Evolutionary conservation across 2,329 filamentous ascomycete genomes (phyloP), one percentile per base, ranked within the genome.

Genomic region (Cercospora sp.): DNA sequence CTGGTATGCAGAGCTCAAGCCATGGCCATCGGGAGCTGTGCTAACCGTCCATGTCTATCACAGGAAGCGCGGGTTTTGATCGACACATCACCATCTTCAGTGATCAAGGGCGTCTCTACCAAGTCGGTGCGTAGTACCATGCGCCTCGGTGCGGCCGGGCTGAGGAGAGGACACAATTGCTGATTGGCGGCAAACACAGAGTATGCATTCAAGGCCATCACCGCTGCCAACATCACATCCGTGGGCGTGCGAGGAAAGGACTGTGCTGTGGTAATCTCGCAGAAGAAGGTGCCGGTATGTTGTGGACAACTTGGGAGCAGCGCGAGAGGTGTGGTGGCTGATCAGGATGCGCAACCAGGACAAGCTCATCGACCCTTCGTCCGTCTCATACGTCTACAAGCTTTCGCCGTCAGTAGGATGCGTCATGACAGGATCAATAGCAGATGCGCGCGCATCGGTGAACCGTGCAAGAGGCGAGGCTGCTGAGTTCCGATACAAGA

Each of bases 151-250:
- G 21, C 34, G 7, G 59, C 7, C n/a, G 64, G 18, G 40, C 43
- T 16, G 63, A 65, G 28, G 37, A 30, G 26, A 43, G 45, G 55
- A 26, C 49, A 63, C 69, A 34, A 59, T 40, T 66, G 66, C 72
- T 76, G 68, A 76, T 73, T 60, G 61, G 61, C 68, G 58, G 55
- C 43, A 59, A 60, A 69, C 53, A 59, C 80, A 98, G 95, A 99
- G 87, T 99, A 99, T 94, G 95, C 95, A 77, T 99, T 99, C 90
- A 99, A 99, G 86, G 95, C 95, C 68, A 99, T 99, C 83, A 99
- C 95, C 75, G 94, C 95, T 70, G 95, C 95, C 75, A 98, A 98
- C 83, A 98, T 99, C 85, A 99, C 97, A 86, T 95, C 95, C 70
- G 88, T 99, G 81, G 95, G 95, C 76, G 89, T 99, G 75, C 88